Percentiles rank a stretch among this genome's conserved stretches.
Evolutionary conservation across 345 rosid genomes (phyloP).

Genomic region (Mercurialis annua): DNA sequence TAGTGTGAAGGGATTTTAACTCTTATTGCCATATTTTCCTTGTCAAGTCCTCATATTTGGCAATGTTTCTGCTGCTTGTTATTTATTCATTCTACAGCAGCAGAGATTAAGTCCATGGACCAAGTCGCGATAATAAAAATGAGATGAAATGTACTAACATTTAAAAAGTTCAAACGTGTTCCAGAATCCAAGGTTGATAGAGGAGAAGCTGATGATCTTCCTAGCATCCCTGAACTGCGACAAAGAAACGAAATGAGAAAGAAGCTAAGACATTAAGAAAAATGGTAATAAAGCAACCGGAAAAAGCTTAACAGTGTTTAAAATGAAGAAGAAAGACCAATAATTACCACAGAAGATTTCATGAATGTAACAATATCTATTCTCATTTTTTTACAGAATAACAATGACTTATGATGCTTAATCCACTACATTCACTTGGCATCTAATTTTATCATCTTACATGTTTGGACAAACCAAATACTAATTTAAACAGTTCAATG

Average conservation of each 20-base stretch:
- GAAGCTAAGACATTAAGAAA: too few relatives aligned
- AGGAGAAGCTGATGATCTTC: slow-evolving; percentile 54
- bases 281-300: not conserved
- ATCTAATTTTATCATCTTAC: not conserved
- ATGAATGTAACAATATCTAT: slow-evolving; percentile 1
- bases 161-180: slow-evolving; percentile 13
- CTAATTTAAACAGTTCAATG: not conserved
- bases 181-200: slow-evolving; percentile 34
- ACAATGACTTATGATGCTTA: not conserved
- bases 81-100: not conserved
- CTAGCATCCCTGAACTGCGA: slow-evolving; percentile 51
- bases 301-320: not conserved
- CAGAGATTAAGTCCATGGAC: not conserved
- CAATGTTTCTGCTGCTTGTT: too few relatives aligned
- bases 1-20: not conserved
- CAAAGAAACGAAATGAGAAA: not conserved
- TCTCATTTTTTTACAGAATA: not conserved
- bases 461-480: not conserved
- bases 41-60: not conserved
- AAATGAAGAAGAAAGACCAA: not conserved
- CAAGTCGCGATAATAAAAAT: not conserved
- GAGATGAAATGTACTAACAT: slow-evolving; percentile 31
- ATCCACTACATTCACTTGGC: not conserved
- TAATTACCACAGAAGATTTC: not conserved
- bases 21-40: not conserved